Base-by-base conservation (phyloP, 2,329 filamentous ascomycete species). In the Seiridium cupressi region DNA sequence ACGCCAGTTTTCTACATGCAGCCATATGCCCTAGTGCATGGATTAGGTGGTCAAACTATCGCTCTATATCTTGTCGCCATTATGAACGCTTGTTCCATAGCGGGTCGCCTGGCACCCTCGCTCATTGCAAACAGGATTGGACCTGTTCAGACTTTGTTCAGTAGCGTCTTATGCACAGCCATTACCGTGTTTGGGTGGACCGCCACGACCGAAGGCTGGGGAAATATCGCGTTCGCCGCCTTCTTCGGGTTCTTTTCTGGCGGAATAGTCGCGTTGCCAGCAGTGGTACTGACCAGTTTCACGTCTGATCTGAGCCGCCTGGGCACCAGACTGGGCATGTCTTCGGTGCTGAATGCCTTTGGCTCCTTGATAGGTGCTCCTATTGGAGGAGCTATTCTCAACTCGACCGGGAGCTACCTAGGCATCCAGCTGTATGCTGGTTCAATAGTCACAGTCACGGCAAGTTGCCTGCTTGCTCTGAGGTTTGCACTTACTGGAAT, bases 331-430 rank as follows among this genome's bases (percentile, higher is more conserved):
- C 72, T 81, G 64, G 79, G 79, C 5, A 79, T 81, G 74, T 66
- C 62, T 5, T 77, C 77, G 18, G 58, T 70, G 6, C 44, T 70
- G 10, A 61, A 67, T 6, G 74, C 75, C 75, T 67, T 86, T 72
- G 26, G 84, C 74, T 61, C 85, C 74, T 66, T 88, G 75, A 64
- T 84, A 1, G 75, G 76, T 0, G 86, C 63, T 70, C 79, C 63
- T 72, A 83, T 69, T 76, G 81, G 71, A 77, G 74, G 85, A 72
- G 86, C 68, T 55, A 81, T 74, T 68, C 70, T 77, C 5, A 57
- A 57, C 13, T 61, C 64, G 3, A 66, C 63, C 3, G 64, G 63
- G 2, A 63, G 62, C 3, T 74, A 72, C 48, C 57, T 74, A 7
- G 66, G 68, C 4, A 65, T 72, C 40, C 70, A 73, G 60, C 58